Evolutionary conservation across 768 basidiomycete genomes (phyloP), one percentile per base, ranked within the genome.

Genomic region (Cantharellus anzutake): DNA sequence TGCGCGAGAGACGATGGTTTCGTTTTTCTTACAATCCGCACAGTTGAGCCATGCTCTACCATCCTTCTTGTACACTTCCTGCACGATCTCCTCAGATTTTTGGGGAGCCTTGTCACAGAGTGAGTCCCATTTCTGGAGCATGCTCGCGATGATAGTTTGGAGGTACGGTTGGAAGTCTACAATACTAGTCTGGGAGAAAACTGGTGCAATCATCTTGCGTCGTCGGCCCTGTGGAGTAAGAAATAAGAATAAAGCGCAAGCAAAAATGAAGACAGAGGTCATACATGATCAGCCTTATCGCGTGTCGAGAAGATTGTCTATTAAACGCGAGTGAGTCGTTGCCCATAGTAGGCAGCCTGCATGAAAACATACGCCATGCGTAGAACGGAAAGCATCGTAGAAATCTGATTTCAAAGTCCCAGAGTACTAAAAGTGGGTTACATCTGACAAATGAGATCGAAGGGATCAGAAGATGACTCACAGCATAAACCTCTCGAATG

Each of bases 151-250:
- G 65, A 85, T 80, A 1, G 73, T 65, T 2, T 78, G 73, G 59
- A 90, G 78, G 61, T 87, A 79, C 0, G 86, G 85, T 68, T 92
- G 88, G 62, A 94, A 93, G 64, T 87, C 85, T 61, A 86, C 68
- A 3, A 94, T 86, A 59, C 71, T 86, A 73, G 91, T 91, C 67
- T 84, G 83, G 0, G 83, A 82, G 71, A 87, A 87, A 65, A 88
- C 83, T 67, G 86, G 80, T 0, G 86, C 83, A 52, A 94, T 79
- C 62, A 96, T 86, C 72, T 94, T 94, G 72, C 89, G 82, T 71
- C 92, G 92, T 50, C 90, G 80, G 3, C 86, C 76, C 52, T 55
- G 38, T 7, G 52, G 35, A 11, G 38, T 14, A 55, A 11, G 7
- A 7, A 11, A 55, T 11, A 11, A 55, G 52, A 7, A 14, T 37